phyloP scores from a whole-genome alignment of 2,329 filamentous ascomycete species.

The Tolypocladium tropicale region DNA sequence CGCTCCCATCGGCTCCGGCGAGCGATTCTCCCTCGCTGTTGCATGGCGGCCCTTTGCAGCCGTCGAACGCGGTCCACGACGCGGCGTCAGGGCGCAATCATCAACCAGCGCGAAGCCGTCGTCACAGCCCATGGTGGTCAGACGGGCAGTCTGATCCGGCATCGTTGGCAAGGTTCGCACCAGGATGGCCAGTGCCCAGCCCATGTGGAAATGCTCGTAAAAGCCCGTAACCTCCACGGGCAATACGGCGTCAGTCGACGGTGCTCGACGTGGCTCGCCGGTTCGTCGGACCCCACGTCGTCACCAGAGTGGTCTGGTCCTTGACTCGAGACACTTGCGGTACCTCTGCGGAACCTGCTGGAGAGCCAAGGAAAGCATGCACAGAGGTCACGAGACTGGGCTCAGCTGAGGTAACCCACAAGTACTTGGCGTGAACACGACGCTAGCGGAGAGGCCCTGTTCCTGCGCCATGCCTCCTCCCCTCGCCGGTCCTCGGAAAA shows the following conservation, averaged over 20 bases:
- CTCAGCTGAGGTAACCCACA: not conserved
- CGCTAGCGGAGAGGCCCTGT: slow-evolving; percentile 2
- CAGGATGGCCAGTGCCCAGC: not conserved
- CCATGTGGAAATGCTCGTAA: not conserved
- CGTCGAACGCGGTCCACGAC: not conserved
- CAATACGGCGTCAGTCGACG: not conserved
- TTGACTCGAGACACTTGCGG: not conserved
- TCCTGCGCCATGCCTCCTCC: not conserved
- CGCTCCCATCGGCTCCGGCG: not conserved
- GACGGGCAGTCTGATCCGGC: not conserved
- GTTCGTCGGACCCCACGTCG: not conserved
- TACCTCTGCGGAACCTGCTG: not conserved
- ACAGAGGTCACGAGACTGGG: not conserved
- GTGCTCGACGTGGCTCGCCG: not conserved
- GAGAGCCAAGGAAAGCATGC: not conserved
- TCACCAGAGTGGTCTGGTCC: not conserved
- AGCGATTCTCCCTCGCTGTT: not conserved
- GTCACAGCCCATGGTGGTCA: not conserved
- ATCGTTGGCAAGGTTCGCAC: not conserved
- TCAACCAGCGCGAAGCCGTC: not conserved
- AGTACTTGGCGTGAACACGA: not conserved
- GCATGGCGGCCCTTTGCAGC: too few relatives aligned
- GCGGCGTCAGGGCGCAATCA: not conserved
- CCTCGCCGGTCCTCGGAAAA: slow-evolving; percentile 1
- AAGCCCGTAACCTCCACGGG: not conserved